phyloP scores from a whole-genome alignment of 1,284 basidiomycete genomes.

The Mycena citricolor region DNA sequence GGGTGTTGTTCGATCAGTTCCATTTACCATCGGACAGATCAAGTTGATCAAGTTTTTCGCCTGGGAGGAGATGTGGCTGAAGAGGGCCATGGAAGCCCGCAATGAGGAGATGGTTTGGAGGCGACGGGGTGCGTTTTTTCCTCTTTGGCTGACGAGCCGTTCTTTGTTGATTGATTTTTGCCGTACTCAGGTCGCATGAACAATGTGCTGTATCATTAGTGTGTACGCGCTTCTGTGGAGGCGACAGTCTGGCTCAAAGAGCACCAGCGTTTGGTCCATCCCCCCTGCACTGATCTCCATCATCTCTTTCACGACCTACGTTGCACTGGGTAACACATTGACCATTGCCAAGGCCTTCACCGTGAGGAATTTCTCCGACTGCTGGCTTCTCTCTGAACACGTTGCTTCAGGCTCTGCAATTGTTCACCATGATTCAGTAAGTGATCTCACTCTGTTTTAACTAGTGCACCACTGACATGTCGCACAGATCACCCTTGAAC shows the following conservation, averaged over 20 bases:
- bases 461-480: not conserved
- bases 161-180: not conserved
- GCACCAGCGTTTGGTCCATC: conserved; percentile 51
- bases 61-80: conserved; percentile 78
- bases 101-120: conserved; percentile 44
- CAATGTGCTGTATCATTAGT: conserved; percentile 53
- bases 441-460: not conserved
- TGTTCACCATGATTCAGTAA: conserved; percentile 57
- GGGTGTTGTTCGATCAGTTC: not conserved
- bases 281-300: conserved; percentile 42
- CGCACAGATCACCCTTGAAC: conserved; percentile 4
- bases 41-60: conserved; percentile 89
- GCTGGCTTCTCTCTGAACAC: conserved; percentile 25
- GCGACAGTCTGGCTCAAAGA: not conserved
- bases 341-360: conserved; percentile 20
- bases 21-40: conserved; percentile 31
- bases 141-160: not conserved
- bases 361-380: conserved; percentile 32
- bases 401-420: conserved; percentile 43
- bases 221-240: not conserved
- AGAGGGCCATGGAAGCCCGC: conserved; percentile 55
- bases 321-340: conserved; percentile 16
- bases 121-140: conserved; percentile 2
- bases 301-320: conserved; percentile 18
- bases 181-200: conserved; percentile 53